Conservation (phyloP, 2,329 filamentous ascomycete genomes). For the Botryotinia convoluta region DNA sequence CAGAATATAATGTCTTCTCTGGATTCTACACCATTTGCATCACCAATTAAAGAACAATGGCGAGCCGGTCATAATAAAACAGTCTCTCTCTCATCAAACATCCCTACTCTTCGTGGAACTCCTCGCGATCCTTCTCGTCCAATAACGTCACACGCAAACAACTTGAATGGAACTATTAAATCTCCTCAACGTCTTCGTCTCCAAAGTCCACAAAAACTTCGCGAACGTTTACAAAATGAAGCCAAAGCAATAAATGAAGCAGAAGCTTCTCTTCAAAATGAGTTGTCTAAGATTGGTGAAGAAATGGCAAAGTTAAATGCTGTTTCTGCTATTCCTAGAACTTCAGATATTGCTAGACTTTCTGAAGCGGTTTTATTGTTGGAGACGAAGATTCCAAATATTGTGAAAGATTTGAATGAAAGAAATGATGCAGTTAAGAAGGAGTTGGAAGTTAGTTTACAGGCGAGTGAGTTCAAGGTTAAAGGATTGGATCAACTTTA, state of each 20-base stretch:
- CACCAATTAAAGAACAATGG: constrained; percentile 33
- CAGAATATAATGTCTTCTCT: constrained; percentile 35
- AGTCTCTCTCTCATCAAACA: constrained; percentile 36
- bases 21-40: constrained; percentile 27
- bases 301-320: constrained; percentile 65
- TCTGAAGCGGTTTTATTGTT: constrained; percentile 62
- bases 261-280: constrained; percentile 67
- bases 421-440: constrained; percentile 63
- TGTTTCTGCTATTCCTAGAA: constrained; percentile 38
- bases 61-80: constrained; percentile 33
- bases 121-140: constrained; percentile 30
- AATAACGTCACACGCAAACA: constrained; percentile 24
- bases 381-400: constrained; percentile 62
- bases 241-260: constrained; percentile 70
- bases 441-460: constrained; percentile 70
- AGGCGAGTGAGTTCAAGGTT: constrained; percentile 73
- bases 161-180: constrained; percentile 18
- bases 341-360: constrained; percentile 39
- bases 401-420: constrained; percentile 57
- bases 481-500: constrained; percentile 85
- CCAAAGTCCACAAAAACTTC: constrained; percentile 70
- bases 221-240: constrained; percentile 81
- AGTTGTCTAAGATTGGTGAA: constrained; percentile 75
- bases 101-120: constrained; percentile 33
- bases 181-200: constrained; percentile 55